A percentile compares a stretch with the other conserved stretches of the same genome.
Evolutionary conservation across 106 monocot species (phyloP).

Genomic region (Dendrobium huoshanense): DNA sequence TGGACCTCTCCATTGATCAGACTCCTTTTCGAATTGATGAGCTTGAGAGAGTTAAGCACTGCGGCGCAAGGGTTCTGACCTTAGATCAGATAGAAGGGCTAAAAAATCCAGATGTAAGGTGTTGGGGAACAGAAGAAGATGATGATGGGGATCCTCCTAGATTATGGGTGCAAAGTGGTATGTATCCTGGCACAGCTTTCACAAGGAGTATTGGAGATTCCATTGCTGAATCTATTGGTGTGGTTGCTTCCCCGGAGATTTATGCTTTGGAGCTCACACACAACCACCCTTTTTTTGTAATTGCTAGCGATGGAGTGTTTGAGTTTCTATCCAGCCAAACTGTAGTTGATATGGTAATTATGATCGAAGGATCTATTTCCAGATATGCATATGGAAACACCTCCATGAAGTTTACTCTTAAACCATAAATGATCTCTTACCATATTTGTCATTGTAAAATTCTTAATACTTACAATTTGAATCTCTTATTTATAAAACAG

Average conservation of each 20-base stretch:
- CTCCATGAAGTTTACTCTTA: background rate
- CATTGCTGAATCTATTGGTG: conserved; percentile 90
- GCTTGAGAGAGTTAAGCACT: conserved; percentile 83
- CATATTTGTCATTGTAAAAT: no score
- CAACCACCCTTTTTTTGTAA: conserved; percentile 77
- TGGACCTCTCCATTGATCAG: conserved; percentile 88
- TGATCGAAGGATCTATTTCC: background rate
- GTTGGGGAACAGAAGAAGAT: conserved; percentile 80
- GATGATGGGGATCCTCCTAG: conserved; percentile 97
- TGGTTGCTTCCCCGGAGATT: conserved; percentile 82
- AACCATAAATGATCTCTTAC: no score
- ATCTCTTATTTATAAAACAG: background rate
- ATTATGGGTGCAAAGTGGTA: conserved; percentile 92
- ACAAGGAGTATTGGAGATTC: conserved; percentile 96
- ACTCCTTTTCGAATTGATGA: conserved; percentile 90
- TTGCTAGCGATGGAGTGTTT: conserved; percentile 98
- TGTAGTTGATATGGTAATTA: conserved; percentile 84
- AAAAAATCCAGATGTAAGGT: conserved; percentile 83
- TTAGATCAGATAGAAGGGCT: conserved; percentile 96
- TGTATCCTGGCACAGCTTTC: conserved; percentile 98
- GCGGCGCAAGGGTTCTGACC: conserved; percentile 91
- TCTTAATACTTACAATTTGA: background rate
- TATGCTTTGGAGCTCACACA: conserved; percentile 65
- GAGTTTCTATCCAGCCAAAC: conserved; percentile 94
- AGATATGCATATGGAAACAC: background rate